phyloP scores from a whole-genome alignment of 305 asterid species.

The Ajuga reptans region DNA sequence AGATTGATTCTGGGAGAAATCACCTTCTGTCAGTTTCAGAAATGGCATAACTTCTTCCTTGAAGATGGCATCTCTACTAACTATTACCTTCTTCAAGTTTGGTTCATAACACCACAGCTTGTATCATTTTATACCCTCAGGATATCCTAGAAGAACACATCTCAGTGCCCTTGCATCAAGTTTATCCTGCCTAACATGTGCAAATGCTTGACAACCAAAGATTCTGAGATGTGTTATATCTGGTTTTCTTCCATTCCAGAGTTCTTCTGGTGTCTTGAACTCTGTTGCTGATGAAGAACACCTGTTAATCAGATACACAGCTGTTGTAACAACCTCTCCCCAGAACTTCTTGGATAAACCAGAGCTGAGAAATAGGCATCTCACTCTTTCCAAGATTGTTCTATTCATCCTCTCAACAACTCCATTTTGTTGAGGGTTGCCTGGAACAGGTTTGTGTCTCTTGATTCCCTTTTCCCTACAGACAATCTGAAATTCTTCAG shows the following conservation, averaged over 20 bases:
- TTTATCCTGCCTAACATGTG: not conserved
- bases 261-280: not conserved
- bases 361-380: not conserved
- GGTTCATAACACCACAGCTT: not conserved
- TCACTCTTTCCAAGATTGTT: not conserved
- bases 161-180: not conserved
- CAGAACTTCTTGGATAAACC: not conserved
- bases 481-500: too few species aligned
- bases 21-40: too few species aligned
- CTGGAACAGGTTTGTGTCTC: too few species aligned
- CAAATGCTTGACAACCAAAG: not conserved
- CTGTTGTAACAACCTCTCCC: not conserved
- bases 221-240: not conserved
- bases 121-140: not conserved
- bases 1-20: too few species aligned
- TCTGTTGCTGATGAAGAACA: not conserved
- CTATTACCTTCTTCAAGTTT: too few species aligned
- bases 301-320: not conserved
- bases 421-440: not conserved
- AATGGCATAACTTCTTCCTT: too few species aligned
- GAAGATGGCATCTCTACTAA: too few species aligned
- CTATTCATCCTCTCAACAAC: not conserved
- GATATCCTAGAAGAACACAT: too few species aligned
- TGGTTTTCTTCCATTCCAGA: not conserved
- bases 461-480: too few species aligned